Base-by-base conservation (phyloP, 2,329 filamentous ascomycete genomes). In the Tricladium varicosporioides region DNA sequence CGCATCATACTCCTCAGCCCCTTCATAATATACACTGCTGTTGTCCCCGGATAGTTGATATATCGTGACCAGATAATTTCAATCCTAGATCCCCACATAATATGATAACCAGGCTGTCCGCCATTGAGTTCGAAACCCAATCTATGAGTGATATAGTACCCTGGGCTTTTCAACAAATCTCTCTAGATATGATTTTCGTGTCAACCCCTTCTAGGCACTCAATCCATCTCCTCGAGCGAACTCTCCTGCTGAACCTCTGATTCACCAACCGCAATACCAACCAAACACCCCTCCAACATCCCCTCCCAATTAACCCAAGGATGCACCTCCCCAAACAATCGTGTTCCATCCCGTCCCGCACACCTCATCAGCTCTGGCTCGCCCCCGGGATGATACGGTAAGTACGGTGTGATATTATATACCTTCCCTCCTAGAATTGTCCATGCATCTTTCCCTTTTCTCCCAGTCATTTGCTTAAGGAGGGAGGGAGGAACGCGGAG, bases 391-490 rank as follows among this genome's bases (percentile, higher is more conserved):
- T 99, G 94, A 70, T 92, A 99, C 1, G 89, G 86, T 36, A 92
- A 71, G 70, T 97, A 99, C 0, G 93, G 91, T 0, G 87, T 88
- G 57, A 99, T 87, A 69, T 97, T 97, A 75, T 97, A 99, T 27
- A 97, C 93, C 67, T 89, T 89, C 1, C 93, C 92, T 59, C 91
- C 88, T 59, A 96, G 87, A 1, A 85, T 89, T 59, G 89, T 95
- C 94, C 94, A 99, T 0, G 92, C 91, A 67, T 96, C 90, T 60
- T 83, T 86, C 8, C 91, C 91, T 69, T 88, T 89, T 31, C 93
- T 84, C 0, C 93, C 93, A 42, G 89, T 95, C 74, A 91, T 86
- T 42, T 77, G 74, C 70, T 87, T 88, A 11, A 99, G 80, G 80
- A 91, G 84, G 5, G 86, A 86, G 1, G 93, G 92, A 5, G 92